Base-by-base conservation (phyloP, 352 stramenopile genomes). In the Phytophthora boehmeriae region DNA sequence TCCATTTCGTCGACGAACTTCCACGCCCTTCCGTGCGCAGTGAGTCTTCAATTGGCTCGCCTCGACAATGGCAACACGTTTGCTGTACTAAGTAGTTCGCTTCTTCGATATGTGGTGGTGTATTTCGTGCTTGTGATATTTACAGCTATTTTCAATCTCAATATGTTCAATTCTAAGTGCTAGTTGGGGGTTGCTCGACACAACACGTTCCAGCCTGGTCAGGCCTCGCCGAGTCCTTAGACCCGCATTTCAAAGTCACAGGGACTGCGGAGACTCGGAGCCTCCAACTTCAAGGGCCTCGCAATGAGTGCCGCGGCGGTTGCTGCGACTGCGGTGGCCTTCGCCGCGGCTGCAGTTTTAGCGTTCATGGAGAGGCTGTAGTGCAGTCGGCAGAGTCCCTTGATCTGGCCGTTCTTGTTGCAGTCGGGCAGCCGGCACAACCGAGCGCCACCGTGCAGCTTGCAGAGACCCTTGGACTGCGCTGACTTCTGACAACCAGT, bases 341-440 rank as follows among this genome's bases (percentile, higher is more conserved):
- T 70, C 2, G 51, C 42, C 43, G 28, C 52, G n/a, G 53, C 51
- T 11, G 57, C 38, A 30, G 39, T 65, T 23, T 66, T 68, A 3
- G 60, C 42, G 0, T 69, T 59, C 74, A 74, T 65, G 5, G 64
- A 67, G 30, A 84, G 56, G 41, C 75, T 83, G 52, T 85, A 92
- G 68, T 95, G 86, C 20, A 86, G 61, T 13, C 85, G 76, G 51
- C 86, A 95, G 13, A 92, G 75, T 0, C 86, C 86, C 38, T 88
- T 88, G 68, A 90, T 83, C 73, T 93, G 83, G 16, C 80, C 80
- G 72, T 92, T 95, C 71, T 95, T 95, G 59, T 72, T 66, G 64
- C 88, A 96, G 36, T 88, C 79, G 0, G 65, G 64, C 36, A 91
- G 52, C 19, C 78, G 78, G 65, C 88, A 96, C 16, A 86, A 73